Base-by-base conservation (phyloP, 192 early-diverging fungal species). In the Coemansia sp. region DNA sequence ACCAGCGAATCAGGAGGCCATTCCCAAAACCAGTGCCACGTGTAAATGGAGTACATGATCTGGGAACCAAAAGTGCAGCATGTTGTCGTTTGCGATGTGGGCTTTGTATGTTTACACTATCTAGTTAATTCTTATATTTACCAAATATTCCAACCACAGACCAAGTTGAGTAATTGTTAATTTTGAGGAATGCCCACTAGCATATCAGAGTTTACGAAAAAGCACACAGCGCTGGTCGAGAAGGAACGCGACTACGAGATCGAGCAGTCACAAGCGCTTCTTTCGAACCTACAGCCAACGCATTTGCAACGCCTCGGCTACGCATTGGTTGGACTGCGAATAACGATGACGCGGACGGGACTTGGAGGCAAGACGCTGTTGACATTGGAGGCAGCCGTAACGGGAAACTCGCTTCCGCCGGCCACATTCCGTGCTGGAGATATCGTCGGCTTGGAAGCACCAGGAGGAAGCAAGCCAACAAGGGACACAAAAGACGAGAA, bases 351-450 rank as follows among this genome's bases (percentile, higher is more conserved):
- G 68, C 85, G 87, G 59, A 89, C 89, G 0, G 92, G 89, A 18
- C 70, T 90, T 11, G 91, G 91, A 30, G 91, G 91, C 20, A 85
- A 87, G 63, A 88, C 82, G 52, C 64, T 90, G 59, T 71, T 92
- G 23, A 89, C 89, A n/a, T 69, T 89, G 11, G 91, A 92, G 41
- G 81, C 90, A 0, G 78, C 85, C 0, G 77, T 86, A 2, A 78
- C 83, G 5, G 85, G 81, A n/a, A 84, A 81, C 1, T 62, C 73
- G 9, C 78, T 92, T n/a, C 89, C 89, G 4, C 52, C 88, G 0
- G 87, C 89, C 58, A 75, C 81, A 44, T 67, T 92, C 33, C 78
- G 86, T 9, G 78, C 87, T 0, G 91, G 92, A 36, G 92, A 93
- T 64, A 91, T 92, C 60, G 90, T 93, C 6, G 85, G 87, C 12